Percentiles rank a stretch among this genome's conserved stretches.
phyloP scores from a whole-genome alignment of 176 grass and related monocot species.

The Aegilops speltoides region DNA sequence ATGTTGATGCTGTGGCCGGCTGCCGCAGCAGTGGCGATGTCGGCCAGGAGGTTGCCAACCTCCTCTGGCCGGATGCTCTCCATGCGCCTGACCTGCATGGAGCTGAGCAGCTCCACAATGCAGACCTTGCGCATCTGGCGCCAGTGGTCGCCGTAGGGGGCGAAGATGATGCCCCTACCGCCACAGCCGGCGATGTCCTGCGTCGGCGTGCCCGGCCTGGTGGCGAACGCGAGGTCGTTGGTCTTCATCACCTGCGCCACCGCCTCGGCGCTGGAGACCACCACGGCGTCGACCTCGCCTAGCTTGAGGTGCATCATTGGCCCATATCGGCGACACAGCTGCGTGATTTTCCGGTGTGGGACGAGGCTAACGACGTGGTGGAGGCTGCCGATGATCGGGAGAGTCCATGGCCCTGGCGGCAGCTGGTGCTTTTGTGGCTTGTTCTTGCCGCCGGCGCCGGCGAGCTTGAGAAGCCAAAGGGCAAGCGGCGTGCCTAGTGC shows the following conservation, averaged over 20 bases:
- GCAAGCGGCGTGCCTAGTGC: neutral
- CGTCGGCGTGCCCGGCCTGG: neutral
- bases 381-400: constrained; percentile 14
- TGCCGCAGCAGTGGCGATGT: too few relatives aligned
- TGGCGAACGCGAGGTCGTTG: constrained; percentile 1
- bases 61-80: neutral
- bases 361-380: constrained; percentile 1
- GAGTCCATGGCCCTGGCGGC: constrained; percentile 20
- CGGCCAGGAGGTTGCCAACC: neutral
- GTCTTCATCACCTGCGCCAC: constrained; percentile 9
- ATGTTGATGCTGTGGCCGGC: neutral
- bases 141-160: neutral
- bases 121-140: neutral
- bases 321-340: constrained; percentile 11
- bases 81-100: constrained; percentile 13
- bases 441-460: neutral
- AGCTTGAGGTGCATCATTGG: constrained; percentile 8
- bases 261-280: constrained; percentile 9
- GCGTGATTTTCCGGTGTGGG: neutral
- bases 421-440: neutral
- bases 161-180: neutral
- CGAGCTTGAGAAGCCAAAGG: neutral
- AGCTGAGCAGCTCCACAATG: neutral
- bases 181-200: neutral
- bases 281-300: neutral